Evolutionary conservation across 305 asterid species (phyloP), one percentile per base, ranked within the genome.

Genomic region (Rubia peregrina): DNA sequence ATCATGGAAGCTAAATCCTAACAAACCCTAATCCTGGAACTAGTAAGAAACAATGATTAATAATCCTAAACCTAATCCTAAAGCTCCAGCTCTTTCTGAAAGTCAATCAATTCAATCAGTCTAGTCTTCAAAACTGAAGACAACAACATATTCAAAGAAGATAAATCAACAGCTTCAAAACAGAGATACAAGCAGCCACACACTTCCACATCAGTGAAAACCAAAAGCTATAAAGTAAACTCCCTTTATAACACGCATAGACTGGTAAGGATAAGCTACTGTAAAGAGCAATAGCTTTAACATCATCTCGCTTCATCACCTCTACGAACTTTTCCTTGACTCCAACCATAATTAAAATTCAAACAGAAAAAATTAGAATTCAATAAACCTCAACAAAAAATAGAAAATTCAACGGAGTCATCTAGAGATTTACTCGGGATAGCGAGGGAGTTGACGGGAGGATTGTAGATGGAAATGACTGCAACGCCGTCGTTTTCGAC

Each of bases 401-500:
- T 51, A n/a, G n/a, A 64, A 17, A 40, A 64, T 0, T 41, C 16
- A 19, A 64, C 17, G 36, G 51, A 12, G 6, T 17, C 42, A 61
- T 40, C 9, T 41, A 10, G 68, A 9, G 6, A 33, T 6, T 79
- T 81, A 94, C 97, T 83, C 22, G 88, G 72, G 48, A 83, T 76
- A 6, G 97, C 87, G 62, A 94, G 90, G 76, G 97, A 91, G 73
- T 94, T 91, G 70, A 91, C 99, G 0, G 99, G 97, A 61, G 99
- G 98, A 64, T 89, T 91, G 10, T 76, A 72, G 64, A 94, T 76
- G 82, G 95, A 84, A 80, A 94, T 72, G 61, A 91, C 64, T 8
- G 98, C 98, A 65, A 94, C 96, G 69, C 95, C 96, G 74, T 94
- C 99, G 84, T 24, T 60, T 26, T 94, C 98, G 11, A 91, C 98